Evolutionary conservation across 192 early-diverging fungal genomes (phyloP), one percentile per base, ranked within the genome.

Genomic region (Backusella psychrophila): DNA sequence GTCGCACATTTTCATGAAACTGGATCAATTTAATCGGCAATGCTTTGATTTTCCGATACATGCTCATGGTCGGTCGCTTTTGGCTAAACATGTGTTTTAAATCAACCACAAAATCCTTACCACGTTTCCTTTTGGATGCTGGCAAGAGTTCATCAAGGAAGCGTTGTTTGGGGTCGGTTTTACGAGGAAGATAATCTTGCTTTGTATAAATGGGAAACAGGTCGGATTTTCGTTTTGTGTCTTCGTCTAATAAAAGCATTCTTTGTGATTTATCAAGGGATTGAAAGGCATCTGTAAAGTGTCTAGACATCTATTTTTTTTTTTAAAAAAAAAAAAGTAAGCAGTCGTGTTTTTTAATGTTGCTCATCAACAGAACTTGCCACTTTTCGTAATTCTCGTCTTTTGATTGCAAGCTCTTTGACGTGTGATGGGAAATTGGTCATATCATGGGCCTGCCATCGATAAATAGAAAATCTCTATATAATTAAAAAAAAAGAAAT

Each of bases 1-100:
- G 94, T 7, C 94, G 85, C 35, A 90, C 82, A 66, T 95, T 87
- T 74, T 91, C 91, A 21, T 56, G 68, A 77, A 93, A 95, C 69
- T 93, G 89, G 12, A 95, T 69, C 0, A 94, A 80, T 80, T 92
- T 90, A 88, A 89, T 87, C 36, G 75, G 79, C 4, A 87, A 35
- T 6, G 79, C 39, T 69, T 26, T 34, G 78, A 71, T 31, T 68
- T 74, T 11, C 77, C 80, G 11, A 80, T 76, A 31, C 69, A 41
- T n/a, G 6, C 29, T 15, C 17, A 66, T 63, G 72, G 17, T 73
- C 70, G 15, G 63, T n/a, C 44, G 49, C 73, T 72, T 46, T 71
- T 34, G 23, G 52, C 31, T 17, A 0, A 84, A 66, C 49, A 82
- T 29, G 2, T 41, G 72, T 53, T 81, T 26, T 68, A 81, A 19